Conservation (phyloP, 768 basidiomycete species). For the Trametes coccinea region DNA sequence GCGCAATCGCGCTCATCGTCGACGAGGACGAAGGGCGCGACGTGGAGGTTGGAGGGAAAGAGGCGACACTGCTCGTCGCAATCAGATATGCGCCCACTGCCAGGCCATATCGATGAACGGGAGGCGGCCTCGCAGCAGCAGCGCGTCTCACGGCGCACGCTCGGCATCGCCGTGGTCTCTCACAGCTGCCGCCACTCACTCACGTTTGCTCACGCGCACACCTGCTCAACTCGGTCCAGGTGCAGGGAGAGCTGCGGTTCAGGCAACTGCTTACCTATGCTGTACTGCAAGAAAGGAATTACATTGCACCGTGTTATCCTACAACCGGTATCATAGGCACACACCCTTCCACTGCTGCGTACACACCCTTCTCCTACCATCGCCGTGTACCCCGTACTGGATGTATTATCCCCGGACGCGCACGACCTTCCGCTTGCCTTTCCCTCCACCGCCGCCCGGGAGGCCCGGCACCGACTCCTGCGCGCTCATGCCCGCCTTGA, state of each 20-base stretch:
- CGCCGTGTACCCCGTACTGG: background rate
- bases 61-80: background rate
- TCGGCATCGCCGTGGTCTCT: slow-evolving; percentile 14
- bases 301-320: slow-evolving; percentile 14
- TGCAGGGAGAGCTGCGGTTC: background rate
- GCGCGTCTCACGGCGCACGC: slow-evolving; percentile 14
- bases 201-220: background rate
- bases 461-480: slow-evolving; percentile 43
- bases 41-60: slow-evolving; percentile 12
- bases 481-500: slow-evolving; percentile 84
- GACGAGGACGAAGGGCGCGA: background rate
- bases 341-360: background rate
- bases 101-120: slow-evolving; percentile 4
- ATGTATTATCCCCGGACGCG: slow-evolving; percentile 57
- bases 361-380: background rate
- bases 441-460: slow-evolving; percentile 43
- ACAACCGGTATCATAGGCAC: slow-evolving; percentile 10
- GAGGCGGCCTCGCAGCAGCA: slow-evolving; percentile 7
- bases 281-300: slow-evolving; percentile 9
- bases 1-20: background rate
- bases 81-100: slow-evolving; percentile 16
- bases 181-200: background rate
- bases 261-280: background rate
- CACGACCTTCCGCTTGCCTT: slow-evolving; percentile 81
- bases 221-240: too few species aligned